Evolutionary conservation across 805 yeast species (phyloP).

Genomic region (Torulaspora delbrueckii): DNA sequence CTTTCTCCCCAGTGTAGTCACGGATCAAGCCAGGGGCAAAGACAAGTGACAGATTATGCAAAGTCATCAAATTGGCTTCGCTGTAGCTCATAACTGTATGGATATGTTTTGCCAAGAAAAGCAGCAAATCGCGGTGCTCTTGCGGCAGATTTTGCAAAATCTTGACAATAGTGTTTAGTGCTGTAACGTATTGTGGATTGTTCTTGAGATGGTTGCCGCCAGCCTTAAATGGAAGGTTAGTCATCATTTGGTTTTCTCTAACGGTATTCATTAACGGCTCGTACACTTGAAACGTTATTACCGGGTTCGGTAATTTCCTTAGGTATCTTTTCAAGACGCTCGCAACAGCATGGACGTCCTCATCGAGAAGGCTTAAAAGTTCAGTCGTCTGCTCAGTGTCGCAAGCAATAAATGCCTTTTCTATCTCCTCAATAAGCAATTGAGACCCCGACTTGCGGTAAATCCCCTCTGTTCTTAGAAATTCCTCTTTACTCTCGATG

Average conservation of each 20-base stretch:
- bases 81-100: constrained; percentile 50
- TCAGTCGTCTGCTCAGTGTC: constrained; percentile 36
- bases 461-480: constrained; percentile 71
- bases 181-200: constrained; percentile 5
- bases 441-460: constrained; percentile 86
- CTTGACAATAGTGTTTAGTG: constrained; percentile 40
- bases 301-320: constrained; percentile 78
- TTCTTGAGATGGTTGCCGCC: constrained; percentile 11
- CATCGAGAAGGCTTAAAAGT: constrained; percentile 38
- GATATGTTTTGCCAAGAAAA: constrained; percentile 59
- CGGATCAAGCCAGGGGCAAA: constrained; percentile 91
- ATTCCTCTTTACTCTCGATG: constrained; percentile 65
- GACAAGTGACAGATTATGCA: constrained; percentile 79
- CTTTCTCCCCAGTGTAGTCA: constrained; percentile 73
- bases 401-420: constrained; percentile 32
- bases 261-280: constrained; percentile 59
- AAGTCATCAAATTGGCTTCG: constrained; percentile 69
- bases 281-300: constrained; percentile 67
- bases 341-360: constrained; percentile 83
- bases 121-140: constrained; percentile 60
- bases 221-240: constrained; percentile 19
- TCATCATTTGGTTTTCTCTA: constrained; percentile 28
- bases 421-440: constrained; percentile 39
- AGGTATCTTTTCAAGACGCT: constrained; percentile 83
- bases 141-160: constrained; percentile 54